phyloP scores from a whole-genome alignment of 2,329 filamentous ascomycete genomes.

The Aspergillus flavus region DNA sequence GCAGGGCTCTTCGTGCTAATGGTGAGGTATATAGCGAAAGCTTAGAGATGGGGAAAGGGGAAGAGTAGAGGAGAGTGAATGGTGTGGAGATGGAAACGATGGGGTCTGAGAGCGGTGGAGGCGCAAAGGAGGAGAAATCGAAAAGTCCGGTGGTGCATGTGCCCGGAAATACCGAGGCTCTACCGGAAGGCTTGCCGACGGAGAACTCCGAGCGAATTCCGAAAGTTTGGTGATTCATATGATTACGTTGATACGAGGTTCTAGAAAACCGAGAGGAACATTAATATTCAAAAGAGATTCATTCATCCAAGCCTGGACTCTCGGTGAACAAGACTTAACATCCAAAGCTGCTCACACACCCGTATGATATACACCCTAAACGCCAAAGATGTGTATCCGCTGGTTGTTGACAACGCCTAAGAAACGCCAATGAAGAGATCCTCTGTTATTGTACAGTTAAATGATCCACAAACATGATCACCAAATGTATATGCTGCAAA shows the following conservation, averaged over 20 bases:
- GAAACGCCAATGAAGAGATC: constrained; percentile 2
- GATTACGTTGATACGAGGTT: background rate
- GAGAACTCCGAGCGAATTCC: constrained; percentile 1
- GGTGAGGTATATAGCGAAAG: constrained; percentile 4
- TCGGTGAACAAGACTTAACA: background rate
- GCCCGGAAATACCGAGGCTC: constrained; percentile 24
- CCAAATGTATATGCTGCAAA: background rate
- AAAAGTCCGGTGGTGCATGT: constrained; percentile 20
- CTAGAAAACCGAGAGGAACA: background rate
- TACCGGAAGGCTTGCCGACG: constrained; percentile 14
- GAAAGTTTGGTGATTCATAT: background rate
- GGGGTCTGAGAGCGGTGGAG: constrained; percentile 20
- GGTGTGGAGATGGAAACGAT: constrained; percentile 16
- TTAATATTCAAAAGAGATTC: background rate
- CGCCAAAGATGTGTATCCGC: constrained; percentile 9
- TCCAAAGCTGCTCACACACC: background rate
- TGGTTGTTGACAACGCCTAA: constrained; percentile 4
- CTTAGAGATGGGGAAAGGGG: constrained; percentile 12
- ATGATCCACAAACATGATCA: background rate
- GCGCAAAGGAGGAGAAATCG: constrained; percentile 11
- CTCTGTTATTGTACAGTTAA: constrained; percentile 7
- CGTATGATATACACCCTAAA: constrained; percentile 8
- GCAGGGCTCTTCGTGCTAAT: constrained; percentile 2
- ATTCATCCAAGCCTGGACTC: background rate
- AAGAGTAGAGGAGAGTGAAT: constrained; percentile 10